Evolutionary conservation across 148 eudicot species (phyloP).

Genomic region (Fagopyrum tataricum): DNA sequence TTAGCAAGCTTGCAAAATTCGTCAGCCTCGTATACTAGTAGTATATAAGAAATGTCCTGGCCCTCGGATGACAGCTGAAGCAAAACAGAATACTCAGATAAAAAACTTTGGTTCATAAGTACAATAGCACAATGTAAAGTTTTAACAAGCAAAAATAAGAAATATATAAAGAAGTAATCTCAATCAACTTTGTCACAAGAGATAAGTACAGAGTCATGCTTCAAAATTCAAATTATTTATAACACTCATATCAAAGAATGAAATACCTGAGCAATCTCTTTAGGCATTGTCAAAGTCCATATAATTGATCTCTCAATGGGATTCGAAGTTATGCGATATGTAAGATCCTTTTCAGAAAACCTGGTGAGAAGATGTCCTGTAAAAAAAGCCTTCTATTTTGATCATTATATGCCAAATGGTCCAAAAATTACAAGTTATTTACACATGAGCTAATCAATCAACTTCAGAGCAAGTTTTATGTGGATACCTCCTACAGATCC

Average conservation of each 20-base stretch:
- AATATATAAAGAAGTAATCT: not conserved
- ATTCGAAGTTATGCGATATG: conserved; percentile 47
- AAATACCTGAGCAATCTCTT: conserved; percentile 57
- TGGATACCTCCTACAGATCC: conserved; percentile 75
- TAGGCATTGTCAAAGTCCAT: conserved; percentile 71
- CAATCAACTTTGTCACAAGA: not conserved
- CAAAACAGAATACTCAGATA: conserved; percentile 2
- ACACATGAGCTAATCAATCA: not conserved
- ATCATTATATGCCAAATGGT: not conserved
- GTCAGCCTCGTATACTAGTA: conserved; percentile 74
- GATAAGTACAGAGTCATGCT: not conserved
- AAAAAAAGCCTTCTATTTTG: conserved; percentile 9
- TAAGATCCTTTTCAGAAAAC: conserved; percentile 63
- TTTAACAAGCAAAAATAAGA: conserved; percentile 4
- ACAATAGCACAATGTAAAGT: not conserved
- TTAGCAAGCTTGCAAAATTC: conserved; percentile 69
- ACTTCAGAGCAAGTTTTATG: not conserved
- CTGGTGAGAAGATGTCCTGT: conserved; percentile 70
- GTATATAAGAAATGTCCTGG: conserved; percentile 48
- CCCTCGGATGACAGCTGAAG: conserved; percentile 39
- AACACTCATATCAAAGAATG: conserved; percentile 3
- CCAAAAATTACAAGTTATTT: not conserved
- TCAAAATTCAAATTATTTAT: not conserved
- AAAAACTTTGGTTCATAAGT: not conserved
- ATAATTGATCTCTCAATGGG: conserved; percentile 65